Conservation (phyloP, 345 rosid genomes). For the Clausena lansium region DNA sequence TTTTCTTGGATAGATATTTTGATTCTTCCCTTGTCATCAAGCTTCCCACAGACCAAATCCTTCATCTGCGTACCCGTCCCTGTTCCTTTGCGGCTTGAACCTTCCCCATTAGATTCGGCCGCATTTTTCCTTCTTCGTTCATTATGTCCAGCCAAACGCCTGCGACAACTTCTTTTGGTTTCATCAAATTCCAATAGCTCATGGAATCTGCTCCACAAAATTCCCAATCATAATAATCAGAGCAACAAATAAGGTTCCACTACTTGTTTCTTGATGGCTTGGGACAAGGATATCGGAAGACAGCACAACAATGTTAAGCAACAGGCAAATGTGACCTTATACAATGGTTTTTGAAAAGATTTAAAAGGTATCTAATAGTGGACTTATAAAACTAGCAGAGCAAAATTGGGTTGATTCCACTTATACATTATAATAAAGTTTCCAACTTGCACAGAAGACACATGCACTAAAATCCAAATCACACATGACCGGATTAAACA, state of each 20-base stretch:
- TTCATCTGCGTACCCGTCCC: conserved; percentile 18
- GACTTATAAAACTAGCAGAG: neutral
- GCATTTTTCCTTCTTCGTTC: conserved; percentile 56
- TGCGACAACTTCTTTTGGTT: conserved; percentile 53
- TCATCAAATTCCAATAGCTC: conserved; percentile 54
- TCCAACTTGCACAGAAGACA: neutral
- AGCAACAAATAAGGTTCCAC: neutral
- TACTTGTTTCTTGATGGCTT: neutral
- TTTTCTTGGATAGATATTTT: conserved; percentile 38
- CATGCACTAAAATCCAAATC: conserved; percentile 5
- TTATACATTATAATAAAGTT: neutral
- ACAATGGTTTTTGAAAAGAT: neutral
- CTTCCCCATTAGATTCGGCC: conserved; percentile 29
- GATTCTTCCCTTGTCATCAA: conserved; percentile 39
- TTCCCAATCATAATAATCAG: neutral
- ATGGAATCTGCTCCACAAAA: conserved; percentile 45
- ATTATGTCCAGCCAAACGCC: conserved; percentile 61
- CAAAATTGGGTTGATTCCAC: conserved; percentile 1
- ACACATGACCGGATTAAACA: neutral
- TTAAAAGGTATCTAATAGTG: neutral
- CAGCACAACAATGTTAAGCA: neutral
- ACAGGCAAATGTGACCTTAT: neutral
- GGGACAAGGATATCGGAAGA: neutral
- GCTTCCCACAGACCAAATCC: conserved; percentile 38
- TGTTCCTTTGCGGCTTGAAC: conserved; percentile 29